Evolutionary conservation across 441 rosid genomes (phyloP).

Genomic region (Biscutella laevigata): DNA sequence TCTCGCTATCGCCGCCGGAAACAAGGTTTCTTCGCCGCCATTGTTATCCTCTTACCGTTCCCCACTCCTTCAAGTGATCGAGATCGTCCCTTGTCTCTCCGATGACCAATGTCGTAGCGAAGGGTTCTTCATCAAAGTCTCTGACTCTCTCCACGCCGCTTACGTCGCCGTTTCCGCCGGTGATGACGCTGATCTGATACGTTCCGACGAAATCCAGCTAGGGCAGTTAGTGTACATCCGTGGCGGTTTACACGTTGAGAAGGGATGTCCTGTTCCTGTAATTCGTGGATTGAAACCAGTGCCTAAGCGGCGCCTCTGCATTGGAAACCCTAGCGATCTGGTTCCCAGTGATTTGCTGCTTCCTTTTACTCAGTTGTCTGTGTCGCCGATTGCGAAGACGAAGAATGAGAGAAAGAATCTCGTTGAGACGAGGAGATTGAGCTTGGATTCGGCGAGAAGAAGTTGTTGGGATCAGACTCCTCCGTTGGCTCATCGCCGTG

Average conservation of each 20-base stretch:
- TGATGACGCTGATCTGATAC: conserved; percentile 37
- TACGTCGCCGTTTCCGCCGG: conserved; percentile 35
- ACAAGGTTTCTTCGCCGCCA: conserved; percentile 20
- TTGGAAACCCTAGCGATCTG: conserved; percentile 42
- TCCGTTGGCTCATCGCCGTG: conserved; percentile 19
- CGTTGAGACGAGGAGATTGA: conserved; percentile 15
- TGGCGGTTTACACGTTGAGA: conserved; percentile 27
- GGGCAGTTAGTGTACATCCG: conserved; percentile 43
- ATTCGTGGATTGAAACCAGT: conserved; percentile 40
- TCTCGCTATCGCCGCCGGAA: conserved; percentile 31
- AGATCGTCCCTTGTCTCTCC: conserved; percentile 39
- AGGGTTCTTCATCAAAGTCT: conserved; percentile 43
- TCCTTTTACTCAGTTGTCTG: conserved; percentile 11
- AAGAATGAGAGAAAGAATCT: background rate
- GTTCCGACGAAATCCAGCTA: conserved; percentile 35
- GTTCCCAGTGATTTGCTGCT: conserved; percentile 32
- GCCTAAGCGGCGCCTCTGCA: conserved; percentile 34
- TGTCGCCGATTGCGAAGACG: background rate
- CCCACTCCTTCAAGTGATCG: conserved; percentile 43
- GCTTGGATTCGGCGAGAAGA: conserved; percentile 34
- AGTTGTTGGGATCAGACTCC: conserved; percentile 39
- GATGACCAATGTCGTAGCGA: conserved; percentile 44
- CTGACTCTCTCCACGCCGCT: conserved; percentile 47
- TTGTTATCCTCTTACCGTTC: conserved; percentile 25
- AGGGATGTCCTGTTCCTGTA: conserved; percentile 37